These are phyloP conservation scores for Rhizoctonia solani DNA, from an alignment of 1,284 basidiomycete genomes.

Conservation along the genomic window DNA sequence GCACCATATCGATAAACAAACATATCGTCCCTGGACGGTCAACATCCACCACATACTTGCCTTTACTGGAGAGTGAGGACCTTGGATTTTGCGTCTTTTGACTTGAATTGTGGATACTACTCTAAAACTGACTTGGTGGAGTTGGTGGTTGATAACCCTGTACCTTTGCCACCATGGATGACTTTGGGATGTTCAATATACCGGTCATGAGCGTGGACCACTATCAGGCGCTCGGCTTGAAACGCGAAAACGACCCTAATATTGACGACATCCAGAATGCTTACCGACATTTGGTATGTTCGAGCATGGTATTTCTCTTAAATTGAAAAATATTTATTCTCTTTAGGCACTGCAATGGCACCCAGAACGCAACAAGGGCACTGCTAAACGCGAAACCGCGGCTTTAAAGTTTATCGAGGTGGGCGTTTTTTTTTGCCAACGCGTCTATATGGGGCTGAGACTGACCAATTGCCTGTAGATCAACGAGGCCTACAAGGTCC, in stretches of 20 bases:
- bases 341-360: constrained; percentile 25
- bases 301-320: not conserved
- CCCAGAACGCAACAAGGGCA: constrained; percentile 22
- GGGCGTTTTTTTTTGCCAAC: too few species aligned
- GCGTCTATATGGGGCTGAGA: too few species aligned
- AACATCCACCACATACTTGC: not conserved
- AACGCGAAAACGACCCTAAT: not conserved
- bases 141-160: not conserved
- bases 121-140: too few species aligned
- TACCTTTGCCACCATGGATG: constrained; percentile 1
- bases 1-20: not conserved
- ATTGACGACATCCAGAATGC: constrained; percentile 15
- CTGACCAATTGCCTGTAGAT: not conserved
- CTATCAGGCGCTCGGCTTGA: constrained; percentile 21
- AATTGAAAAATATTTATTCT: not conserved
- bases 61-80: not conserved
- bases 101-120: too few species aligned
- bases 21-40: not conserved
- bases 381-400: constrained; percentile 19
- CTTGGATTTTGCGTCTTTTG: not conserved
- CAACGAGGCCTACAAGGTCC: constrained; percentile 25
- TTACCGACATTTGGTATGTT: constrained; percentile 15
- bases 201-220: constrained; percentile 27
- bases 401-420: constrained; percentile 25
- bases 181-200: constrained; percentile 30